Conservation (phyloP, 257 asterid species). For the Gynochthodes officinalis region DNA sequence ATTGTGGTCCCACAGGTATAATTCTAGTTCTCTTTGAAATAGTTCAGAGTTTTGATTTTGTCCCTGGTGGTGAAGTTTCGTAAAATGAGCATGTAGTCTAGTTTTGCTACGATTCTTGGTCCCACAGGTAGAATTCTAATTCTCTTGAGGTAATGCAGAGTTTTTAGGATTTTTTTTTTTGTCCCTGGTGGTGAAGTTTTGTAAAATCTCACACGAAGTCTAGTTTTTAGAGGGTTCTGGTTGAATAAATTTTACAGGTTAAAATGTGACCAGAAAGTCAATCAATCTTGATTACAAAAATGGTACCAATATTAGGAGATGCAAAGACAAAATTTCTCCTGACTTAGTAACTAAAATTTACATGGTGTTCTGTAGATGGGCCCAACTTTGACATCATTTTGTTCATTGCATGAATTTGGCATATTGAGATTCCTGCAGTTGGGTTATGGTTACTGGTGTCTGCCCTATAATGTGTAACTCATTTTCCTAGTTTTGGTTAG, state of each 20-base stretch:
- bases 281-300: too few relatives aligned
- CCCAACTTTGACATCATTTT: neutral
- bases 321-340: neutral
- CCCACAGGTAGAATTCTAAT: conserved; percentile 60
- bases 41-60: neutral
- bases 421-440: neutral
- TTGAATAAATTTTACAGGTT: neutral
- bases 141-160: neutral
- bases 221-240: neutral
- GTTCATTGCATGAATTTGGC: neutral
- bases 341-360: neutral
- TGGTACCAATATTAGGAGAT: neutral
- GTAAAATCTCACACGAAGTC: neutral
- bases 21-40: neutral
- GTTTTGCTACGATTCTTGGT: too few relatives aligned
- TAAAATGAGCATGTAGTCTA: neutral
- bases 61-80: neutral
- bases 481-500: neutral
- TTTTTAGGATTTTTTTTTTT: neutral
- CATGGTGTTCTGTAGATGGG: neutral
- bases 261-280: neutral
- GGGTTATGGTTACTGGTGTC: neutral
- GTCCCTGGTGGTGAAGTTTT: neutral
- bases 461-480: neutral
- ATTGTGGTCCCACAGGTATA: conserved; percentile 84